A percentile compares a stretch with the other conserved stretches of the same genome.
phyloP scores from a whole-genome alignment of 129 eudicot genomes.

The Sambucus nigra region DNA sequence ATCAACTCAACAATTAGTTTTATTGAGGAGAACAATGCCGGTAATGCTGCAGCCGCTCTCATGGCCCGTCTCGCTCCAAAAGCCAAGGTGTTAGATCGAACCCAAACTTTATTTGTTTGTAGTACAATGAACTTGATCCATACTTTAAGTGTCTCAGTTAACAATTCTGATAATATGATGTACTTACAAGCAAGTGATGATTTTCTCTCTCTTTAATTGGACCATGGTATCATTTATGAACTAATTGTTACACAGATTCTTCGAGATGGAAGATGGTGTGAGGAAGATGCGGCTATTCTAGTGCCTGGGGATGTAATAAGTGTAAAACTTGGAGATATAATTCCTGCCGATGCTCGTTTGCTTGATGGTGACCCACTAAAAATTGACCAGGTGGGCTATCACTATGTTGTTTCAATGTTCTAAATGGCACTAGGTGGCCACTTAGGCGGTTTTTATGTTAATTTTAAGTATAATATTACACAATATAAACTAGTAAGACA shows the following conservation, averaged over 20 bases:
- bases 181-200: no score
- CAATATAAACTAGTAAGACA: no score
- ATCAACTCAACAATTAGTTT: slow-evolving; percentile 98
- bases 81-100: slow-evolving; percentile 55
- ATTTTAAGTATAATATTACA: no score
- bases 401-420: neutral
- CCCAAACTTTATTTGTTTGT: neutral
- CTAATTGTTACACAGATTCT: slow-evolving; percentile 38
- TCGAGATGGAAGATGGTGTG: slow-evolving; percentile 90
- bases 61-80: slow-evolving; percentile 98
- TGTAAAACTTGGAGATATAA: slow-evolving; percentile 84
- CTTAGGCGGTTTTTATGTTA: no score
- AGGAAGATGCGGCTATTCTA: slow-evolving; percentile 79
- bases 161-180: no score
- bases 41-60: slow-evolving; percentile 99
- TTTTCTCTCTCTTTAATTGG: no score
- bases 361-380: slow-evolving; percentile 96
- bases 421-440: neutral
- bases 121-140: neutral
- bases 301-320: slow-evolving; percentile 97
- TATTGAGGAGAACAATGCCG: slow-evolving; percentile 96
- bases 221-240: neutral
- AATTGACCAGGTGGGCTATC: slow-evolving; percentile 65
- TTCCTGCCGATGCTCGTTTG: slow-evolving; percentile 97
- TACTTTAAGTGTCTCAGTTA: neutral